phyloP scores from a whole-genome alignment of 2,329 filamentous ascomycete species.

The Botrytis hyacinthi region DNA sequence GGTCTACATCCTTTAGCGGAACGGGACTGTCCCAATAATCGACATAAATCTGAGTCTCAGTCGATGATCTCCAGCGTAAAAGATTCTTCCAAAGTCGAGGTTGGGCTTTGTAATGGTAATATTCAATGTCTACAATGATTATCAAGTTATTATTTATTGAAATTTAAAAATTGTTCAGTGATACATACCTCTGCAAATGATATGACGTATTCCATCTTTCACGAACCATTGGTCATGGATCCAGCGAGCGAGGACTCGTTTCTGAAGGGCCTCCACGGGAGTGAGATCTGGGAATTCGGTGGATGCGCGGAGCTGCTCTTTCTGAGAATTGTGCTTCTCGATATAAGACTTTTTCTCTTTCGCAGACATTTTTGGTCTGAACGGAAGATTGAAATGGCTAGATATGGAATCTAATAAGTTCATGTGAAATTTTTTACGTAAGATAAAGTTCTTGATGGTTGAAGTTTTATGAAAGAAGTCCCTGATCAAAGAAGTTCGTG shows the following conservation, averaged over 20 bases:
- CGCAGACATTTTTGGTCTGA: background rate
- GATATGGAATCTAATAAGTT: background rate
- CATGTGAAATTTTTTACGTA: background rate
- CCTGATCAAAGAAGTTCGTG: background rate
- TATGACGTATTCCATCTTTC: background rate
- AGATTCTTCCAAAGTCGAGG: background rate
- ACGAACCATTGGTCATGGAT: background rate
- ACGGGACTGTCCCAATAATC: background rate
- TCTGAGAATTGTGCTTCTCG: background rate
- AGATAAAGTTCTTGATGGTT: background rate
- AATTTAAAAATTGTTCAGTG: background rate
- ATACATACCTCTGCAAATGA: background rate
- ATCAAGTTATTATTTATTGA: background rate
- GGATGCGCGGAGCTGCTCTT: background rate
- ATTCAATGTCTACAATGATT: background rate
- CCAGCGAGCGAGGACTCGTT: background rate
- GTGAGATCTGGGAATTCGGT: background rate
- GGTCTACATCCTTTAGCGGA: background rate
- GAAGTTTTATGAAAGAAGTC: background rate
- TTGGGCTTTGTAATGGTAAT: background rate
- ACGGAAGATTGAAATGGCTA: background rate
- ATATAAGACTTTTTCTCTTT: background rate
- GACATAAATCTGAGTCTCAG: background rate
- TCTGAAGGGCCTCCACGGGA: background rate
- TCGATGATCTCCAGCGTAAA: background rate